Conservation (phyloP, 1,284 basidiomycete species). For the Malassezia sympodialis region DNA sequence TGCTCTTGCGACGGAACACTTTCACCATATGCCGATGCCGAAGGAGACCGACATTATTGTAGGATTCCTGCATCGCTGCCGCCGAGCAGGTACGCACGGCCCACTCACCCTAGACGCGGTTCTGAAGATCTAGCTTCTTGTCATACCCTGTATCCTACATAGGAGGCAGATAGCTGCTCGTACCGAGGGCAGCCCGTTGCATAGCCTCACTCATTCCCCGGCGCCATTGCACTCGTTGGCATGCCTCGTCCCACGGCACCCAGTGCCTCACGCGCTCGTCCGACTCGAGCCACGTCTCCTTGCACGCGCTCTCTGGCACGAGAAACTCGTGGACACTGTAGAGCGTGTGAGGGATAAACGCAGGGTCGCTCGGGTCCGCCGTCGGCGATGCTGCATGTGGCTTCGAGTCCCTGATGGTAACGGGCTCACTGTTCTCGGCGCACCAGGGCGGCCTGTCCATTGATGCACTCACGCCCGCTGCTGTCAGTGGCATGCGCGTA, state of each 20-base stretch:
- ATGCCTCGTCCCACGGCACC: constrained; percentile 24
- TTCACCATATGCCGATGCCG: constrained; percentile 3
- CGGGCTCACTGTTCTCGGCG: neutral
- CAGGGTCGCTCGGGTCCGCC: constrained; percentile 3
- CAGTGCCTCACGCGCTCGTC: constrained; percentile 25
- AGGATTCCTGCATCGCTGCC: constrained; percentile 16
- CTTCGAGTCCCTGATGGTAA: constrained; percentile 27
- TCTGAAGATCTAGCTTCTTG: neutral
- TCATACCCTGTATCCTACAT: neutral
- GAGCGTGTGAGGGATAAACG: constrained; percentile 27
- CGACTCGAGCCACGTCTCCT: constrained; percentile 29
- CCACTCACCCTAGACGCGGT: neutral
- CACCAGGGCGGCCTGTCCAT: neutral
- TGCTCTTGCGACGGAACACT: constrained; percentile 11
- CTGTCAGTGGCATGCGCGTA: constrained; percentile 1
- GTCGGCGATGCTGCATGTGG: constrained; percentile 29
- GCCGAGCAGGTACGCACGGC: constrained; percentile 6
- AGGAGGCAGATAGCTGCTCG: neutral
- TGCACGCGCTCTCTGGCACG: constrained; percentile 5
- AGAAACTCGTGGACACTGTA: constrained; percentile 30
- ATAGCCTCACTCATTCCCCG: constrained; percentile 10
- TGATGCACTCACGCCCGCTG: constrained; percentile 8
- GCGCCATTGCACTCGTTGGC: constrained; percentile 26
- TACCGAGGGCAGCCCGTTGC: neutral
- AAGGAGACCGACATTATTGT: constrained; percentile 18